A percentile compares a stretch with the other conserved stretches of the same genome.
Evolutionary conservation across 352 stramenopile species (phyloP).

Genomic region (Phytophthora colocasiae): DNA sequence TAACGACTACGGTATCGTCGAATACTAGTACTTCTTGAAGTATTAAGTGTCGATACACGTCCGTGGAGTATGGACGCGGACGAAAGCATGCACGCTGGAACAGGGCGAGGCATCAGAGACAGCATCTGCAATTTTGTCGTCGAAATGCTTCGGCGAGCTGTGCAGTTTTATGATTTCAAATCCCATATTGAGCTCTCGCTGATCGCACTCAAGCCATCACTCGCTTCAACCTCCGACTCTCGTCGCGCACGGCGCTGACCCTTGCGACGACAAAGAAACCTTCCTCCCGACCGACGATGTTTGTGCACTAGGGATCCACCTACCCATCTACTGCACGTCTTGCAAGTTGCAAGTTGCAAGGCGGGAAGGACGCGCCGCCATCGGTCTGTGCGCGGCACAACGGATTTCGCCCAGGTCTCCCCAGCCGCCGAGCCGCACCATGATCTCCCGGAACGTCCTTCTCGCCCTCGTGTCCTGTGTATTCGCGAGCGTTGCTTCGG

Average conservation of each 20-base stretch:
- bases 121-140: background rate
- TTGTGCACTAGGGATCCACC: slow-evolving; percentile 12
- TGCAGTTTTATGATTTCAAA: slow-evolving; percentile 19
- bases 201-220: slow-evolving; percentile 15
- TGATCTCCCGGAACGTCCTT: slow-evolving; percentile 20
- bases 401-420: slow-evolving; percentile 25
- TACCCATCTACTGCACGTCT: slow-evolving; percentile 14
- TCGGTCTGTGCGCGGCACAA: slow-evolving; percentile 24
- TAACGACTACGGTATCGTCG: too few relatives aligned
- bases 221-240: slow-evolving; percentile 20
- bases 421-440: slow-evolving; percentile 4
- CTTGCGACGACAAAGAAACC: slow-evolving; percentile 1
- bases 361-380: slow-evolving; percentile 16
- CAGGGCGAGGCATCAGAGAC: too few relatives aligned
- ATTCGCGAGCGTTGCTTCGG: slow-evolving; percentile 5
- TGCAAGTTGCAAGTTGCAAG: background rate
- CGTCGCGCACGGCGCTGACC: slow-evolving; percentile 4
- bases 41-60: too few relatives aligned
- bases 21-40: too few relatives aligned
- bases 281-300: slow-evolving; percentile 4
- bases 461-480: slow-evolving; percentile 15
- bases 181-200: slow-evolving; percentile 11
- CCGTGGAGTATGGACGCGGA: too few relatives aligned
- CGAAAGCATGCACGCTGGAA: too few relatives aligned
- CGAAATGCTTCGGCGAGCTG: background rate